Evolutionary conservation across 345 rosid genomes (phyloP), one percentile per base, ranked within the genome.

Genomic region (Salix suchowensis): DNA sequence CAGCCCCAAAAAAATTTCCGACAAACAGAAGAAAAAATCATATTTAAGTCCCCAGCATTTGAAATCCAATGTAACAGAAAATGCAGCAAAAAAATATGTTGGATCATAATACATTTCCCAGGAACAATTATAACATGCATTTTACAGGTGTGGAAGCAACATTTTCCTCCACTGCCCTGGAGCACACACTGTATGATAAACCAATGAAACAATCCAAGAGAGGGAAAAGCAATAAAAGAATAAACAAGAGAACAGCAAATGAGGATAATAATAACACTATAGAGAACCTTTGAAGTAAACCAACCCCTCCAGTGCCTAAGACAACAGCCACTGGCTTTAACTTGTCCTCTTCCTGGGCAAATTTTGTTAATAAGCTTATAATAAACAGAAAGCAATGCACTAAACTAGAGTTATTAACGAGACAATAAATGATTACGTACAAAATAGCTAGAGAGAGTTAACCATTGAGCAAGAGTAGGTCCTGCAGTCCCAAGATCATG

Each of bases 301-400:
- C 77, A 77, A 92, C 85, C 75, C 98, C 98, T 85, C 94, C 86
- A 30, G 94, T 94, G 24, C 97, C 96, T 89, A 94, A 80, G 4
- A 94, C 89, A 15, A 91, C 98, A 73, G 97, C 97, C 7, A 89
- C 98, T 39, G 98, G 96, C 84, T 77, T 91, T 74, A 94, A 15
- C 80, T 82, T 88, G 72, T 89, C 91, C 71, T 96, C 96, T 87
- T 94, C 96, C 86, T 76, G 82, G 85, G 93, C n/a, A 92, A 46
- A 92, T 52, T 52, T 19, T 19, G 60, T 19, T 1, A 7, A 2
- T 54, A 24, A 21, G 24, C 21, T 54, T n/a, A 54, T 19, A 21
- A 54, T 54, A 19, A 21, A 54, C 60, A 19, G 4, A 54, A 7
- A 7, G 24, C 4, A 21, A n/a, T 21, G 8, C 24, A 54, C 61